Percentiles rank a stretch among this genome's conserved stretches.
phyloP scores from a whole-genome alignment of 148 eudicot genomes.

The Polygonum maritimum region DNA sequence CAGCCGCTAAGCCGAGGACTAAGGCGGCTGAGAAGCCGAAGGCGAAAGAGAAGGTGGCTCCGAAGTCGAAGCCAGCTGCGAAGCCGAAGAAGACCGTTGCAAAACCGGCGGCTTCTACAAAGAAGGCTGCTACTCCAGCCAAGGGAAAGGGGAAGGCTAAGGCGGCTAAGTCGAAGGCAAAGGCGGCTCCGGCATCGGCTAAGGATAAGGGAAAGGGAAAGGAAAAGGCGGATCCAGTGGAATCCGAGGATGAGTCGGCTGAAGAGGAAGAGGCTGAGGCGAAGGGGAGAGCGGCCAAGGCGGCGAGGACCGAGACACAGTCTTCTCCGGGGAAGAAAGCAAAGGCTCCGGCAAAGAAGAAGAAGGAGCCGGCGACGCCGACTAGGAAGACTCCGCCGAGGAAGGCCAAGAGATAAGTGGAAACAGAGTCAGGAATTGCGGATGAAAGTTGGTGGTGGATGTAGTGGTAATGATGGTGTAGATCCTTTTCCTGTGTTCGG shows the following conservation, averaged over 20 bases:
- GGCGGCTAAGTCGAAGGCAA: neutral
- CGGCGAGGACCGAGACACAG: neutral
- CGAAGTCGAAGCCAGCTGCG: constrained; percentile 5
- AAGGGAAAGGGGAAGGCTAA: neutral
- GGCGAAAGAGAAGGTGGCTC: neutral
- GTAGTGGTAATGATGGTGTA: neutral
- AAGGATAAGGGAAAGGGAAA: too few relatives aligned
- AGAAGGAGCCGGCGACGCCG: neutral
- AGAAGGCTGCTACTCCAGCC: neutral
- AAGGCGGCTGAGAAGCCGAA: neutral
- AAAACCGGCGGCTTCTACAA: constrained; percentile 7
- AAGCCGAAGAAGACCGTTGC: neutral
- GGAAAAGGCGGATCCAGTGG: too few relatives aligned
- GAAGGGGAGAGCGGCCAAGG: neutral
- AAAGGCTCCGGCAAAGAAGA: neutral
- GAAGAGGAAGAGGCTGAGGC: constrained; percentile 3
- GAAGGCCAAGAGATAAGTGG: neutral
- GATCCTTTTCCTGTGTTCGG: neutral
- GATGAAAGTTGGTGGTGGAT: neutral
- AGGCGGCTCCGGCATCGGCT: too few relatives aligned
- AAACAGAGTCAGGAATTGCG: too few relatives aligned
- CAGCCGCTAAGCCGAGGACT: constrained; percentile 4
- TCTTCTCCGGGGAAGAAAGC: constrained; percentile 11
- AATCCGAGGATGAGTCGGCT: too few relatives aligned
- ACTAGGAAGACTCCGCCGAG: neutral